Percentiles rank a stretch among this genome's conserved stretches.
Conservation (phyloP, 345 rosid genomes). For the Laguncularia racemosa region DNA sequence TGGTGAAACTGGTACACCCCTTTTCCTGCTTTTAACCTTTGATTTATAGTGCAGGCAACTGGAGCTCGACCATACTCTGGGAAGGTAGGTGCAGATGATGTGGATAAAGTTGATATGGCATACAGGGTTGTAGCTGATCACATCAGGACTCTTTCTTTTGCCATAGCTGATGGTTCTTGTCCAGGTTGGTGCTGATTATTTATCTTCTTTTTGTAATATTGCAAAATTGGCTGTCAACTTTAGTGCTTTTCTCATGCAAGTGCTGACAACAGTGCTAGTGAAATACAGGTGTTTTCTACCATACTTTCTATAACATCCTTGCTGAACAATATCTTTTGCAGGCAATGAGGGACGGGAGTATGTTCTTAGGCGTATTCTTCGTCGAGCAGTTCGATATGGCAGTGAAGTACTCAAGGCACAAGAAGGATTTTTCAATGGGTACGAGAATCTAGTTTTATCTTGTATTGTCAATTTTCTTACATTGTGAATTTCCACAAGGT, state of each 20-base stretch:
- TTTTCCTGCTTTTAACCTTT: neutral
- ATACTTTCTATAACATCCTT: neutral
- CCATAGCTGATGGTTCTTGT: slow-evolving; percentile 96
- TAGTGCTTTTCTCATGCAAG: too few species aligned
- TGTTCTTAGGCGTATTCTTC: slow-evolving; percentile 93
- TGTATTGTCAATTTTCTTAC: neutral
- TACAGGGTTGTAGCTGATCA: slow-evolving; percentile 98
- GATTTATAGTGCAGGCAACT: slow-evolving; percentile 44
- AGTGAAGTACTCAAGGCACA: slow-evolving; percentile 80
- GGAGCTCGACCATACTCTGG: slow-evolving; percentile 87
- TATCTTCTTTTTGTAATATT: neutral
- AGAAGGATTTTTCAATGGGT: slow-evolving; percentile 94
- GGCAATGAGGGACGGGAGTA: slow-evolving; percentile 98
- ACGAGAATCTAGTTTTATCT: slow-evolving; percentile 13
- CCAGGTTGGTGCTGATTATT: slow-evolving; percentile 51
- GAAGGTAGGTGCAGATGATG: slow-evolving; percentile 81
- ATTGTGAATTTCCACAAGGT: neutral
- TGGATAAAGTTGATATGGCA: slow-evolving; percentile 85
- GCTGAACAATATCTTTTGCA: slow-evolving; percentile 12
- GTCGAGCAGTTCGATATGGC: slow-evolving; percentile 95
- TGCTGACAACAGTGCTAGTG: too few species aligned
- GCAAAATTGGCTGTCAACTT: neutral
- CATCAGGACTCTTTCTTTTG: slow-evolving; percentile 88
- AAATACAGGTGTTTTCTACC: neutral
- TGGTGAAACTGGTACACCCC: too few species aligned